Conservation (phyloP, 257 asterid genomes). For the Avicennia marina region DNA sequence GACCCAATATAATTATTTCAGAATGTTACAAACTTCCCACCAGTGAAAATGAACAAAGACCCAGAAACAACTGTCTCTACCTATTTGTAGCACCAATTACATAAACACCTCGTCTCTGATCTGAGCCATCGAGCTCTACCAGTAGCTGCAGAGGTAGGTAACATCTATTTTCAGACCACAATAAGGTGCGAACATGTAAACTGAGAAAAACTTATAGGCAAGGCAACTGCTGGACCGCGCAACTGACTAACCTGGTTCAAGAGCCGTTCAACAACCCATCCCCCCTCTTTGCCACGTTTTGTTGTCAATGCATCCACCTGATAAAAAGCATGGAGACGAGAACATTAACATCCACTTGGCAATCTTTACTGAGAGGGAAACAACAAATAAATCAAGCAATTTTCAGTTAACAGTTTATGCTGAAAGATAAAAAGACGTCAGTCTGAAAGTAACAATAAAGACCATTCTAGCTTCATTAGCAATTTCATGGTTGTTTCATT, state of each 20-base stretch:
- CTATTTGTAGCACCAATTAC: slow-evolving; percentile 95
- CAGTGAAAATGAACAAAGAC: neutral
- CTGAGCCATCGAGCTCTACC: slow-evolving; percentile 84
- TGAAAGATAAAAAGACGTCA: too few species aligned
- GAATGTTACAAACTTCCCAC: slow-evolving; percentile 3
- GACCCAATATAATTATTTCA: slow-evolving; percentile 3
- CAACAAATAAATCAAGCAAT: too few species aligned
- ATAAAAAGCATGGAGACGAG: neutral
- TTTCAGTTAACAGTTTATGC: too few species aligned
- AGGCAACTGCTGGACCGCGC: too few species aligned
- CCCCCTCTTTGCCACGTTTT: slow-evolving; percentile 76
- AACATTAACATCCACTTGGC: too few species aligned
- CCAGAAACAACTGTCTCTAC: slow-evolving; percentile 24
- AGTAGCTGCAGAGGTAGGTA: slow-evolving; percentile 53
- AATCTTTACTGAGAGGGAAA: too few species aligned
- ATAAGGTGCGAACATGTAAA: too few species aligned
- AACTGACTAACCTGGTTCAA: slow-evolving; percentile 81
- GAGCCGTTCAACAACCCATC: slow-evolving; percentile 71
- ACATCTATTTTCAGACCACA: neutral
- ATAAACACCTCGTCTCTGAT: slow-evolving; percentile 62
- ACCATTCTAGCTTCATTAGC: neutral
- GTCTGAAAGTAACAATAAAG: neutral
- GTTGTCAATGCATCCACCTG: slow-evolving; percentile 86
- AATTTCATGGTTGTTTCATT: too few species aligned
- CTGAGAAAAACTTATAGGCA: too few species aligned